These are phyloP conservation scores for Trichoderma koningii DNA, from an alignment of 2,329 filamentous ascomycete species.

Conservation along the genomic window DNA sequence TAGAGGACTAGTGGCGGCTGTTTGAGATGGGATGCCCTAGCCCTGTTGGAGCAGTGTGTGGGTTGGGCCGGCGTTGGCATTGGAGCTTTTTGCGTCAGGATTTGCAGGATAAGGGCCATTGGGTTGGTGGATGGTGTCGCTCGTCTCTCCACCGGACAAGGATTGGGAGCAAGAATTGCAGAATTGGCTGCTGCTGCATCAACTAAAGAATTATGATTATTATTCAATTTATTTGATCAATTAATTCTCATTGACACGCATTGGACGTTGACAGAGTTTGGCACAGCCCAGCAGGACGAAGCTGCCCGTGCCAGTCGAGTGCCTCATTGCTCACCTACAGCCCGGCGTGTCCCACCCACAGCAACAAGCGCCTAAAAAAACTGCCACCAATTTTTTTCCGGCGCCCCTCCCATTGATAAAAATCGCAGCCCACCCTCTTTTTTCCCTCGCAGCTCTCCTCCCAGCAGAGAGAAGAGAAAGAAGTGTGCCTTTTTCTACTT, in stretches of 20 bases:
- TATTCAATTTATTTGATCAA: not conserved
- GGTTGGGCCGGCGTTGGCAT: not conserved
- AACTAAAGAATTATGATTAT: not conserved
- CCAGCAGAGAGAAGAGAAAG: conserved; percentile 29
- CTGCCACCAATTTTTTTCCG: not conserved
- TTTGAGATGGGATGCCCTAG: not conserved
- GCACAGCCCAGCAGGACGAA: not conserved
- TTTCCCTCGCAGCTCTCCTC: conserved; percentile 17
- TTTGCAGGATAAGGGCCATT: too few relatives aligned
- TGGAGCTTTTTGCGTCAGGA: too few relatives aligned
- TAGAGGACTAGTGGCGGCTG: not conserved
- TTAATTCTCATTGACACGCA: conserved; percentile 25
- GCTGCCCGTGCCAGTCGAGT: conserved; percentile 31
- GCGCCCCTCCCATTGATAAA: conserved; percentile 3
- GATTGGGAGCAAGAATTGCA: not conserved
- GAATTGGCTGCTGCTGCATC: not conserved
- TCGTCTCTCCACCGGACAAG: conserved; percentile 12
- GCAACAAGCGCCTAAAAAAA: not conserved
- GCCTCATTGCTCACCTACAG: conserved; percentile 24
- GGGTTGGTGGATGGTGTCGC: not conserved
- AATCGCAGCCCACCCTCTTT: conserved; percentile 20
- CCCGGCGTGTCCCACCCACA: not conserved
- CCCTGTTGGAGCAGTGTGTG: conserved; percentile 18
- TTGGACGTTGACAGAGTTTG: not conserved
- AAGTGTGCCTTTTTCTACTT: too few relatives aligned